A percentile compares a stretch with the other conserved stretches of the same genome.
phyloP scores from a whole-genome alignment of 768 basidiomycete genomes.

The Trametes gibbosa region DNA sequence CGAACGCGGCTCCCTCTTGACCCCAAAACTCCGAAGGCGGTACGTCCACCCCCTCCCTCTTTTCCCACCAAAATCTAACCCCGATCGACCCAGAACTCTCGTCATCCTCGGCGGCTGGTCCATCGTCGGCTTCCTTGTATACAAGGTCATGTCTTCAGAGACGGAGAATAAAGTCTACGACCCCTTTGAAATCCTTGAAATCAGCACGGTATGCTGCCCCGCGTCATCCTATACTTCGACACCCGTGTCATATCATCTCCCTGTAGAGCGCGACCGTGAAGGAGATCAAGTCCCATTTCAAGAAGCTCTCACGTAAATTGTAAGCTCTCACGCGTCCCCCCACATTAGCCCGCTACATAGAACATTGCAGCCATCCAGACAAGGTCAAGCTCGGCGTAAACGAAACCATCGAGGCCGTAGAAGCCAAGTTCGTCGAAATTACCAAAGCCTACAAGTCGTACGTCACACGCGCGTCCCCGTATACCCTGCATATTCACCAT shows the following conservation, averaged over 20 bases:
- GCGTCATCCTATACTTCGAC: no score
- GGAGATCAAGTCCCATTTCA: conserved; percentile 94
- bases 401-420: conserved; percentile 82
- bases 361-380: conserved; percentile 79
- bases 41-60: conserved; percentile 30
- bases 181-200: conserved; percentile 91
- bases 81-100: conserved; percentile 43
- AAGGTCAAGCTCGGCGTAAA: conserved; percentile 85
- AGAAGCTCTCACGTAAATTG: conserved; percentile 87
- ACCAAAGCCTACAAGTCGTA: conserved; percentile 98
- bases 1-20: conserved; percentile 47
- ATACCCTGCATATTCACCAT: background rate
- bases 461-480: conserved; percentile 26
- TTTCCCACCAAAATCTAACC: background rate
- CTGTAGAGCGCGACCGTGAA: conserved; percentile 71
- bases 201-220: conserved; percentile 53
- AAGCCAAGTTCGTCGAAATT: conserved; percentile 82
- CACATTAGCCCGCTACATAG: background rate
- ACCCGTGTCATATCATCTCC: background rate
- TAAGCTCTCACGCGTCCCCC: conserved; percentile 33
- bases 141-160: conserved; percentile 56
- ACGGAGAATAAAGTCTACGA: conserved; percentile 77
- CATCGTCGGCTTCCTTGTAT: conserved; percentile 62
- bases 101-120: conserved; percentile 74
- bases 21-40: conserved; percentile 50